Evolutionary conservation across 345 rosid species (phyloP).

Genomic region (Rubroshorea leprosula): DNA sequence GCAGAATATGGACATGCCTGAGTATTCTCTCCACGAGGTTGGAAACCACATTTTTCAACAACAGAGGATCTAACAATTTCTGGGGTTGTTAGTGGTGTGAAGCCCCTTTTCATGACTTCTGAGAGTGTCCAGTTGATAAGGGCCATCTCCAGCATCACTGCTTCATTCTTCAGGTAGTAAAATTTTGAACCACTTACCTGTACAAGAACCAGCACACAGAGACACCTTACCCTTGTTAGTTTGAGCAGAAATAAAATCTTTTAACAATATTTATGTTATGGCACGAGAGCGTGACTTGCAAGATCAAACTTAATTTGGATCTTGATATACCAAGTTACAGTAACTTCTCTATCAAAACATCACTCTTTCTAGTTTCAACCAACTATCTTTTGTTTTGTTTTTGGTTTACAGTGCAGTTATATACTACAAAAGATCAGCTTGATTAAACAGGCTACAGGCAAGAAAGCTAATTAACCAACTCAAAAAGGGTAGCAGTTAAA

Average conservation of each 20-base stretch:
- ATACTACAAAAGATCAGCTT: too few relatives aligned
- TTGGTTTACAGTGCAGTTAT: too few relatives aligned
- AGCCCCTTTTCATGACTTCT: slow-evolving; percentile 85
- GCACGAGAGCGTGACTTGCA: background rate
- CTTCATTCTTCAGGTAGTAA: slow-evolving; percentile 90
- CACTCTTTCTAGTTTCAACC: too few relatives aligned
- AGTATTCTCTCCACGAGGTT: slow-evolving; percentile 99
- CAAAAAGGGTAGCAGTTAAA: too few relatives aligned
- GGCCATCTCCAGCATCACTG: slow-evolving; percentile 88
- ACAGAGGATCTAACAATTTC: slow-evolving; percentile 85
- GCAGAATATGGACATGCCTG: too few relatives aligned
- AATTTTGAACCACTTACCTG: slow-evolving; percentile 98
- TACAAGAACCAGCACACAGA: slow-evolving; percentile 9
- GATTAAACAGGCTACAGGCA: background rate
- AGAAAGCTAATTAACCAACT: background rate
- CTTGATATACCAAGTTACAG: background rate
- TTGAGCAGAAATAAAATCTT: background rate
- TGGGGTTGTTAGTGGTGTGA: slow-evolving; percentile 71
- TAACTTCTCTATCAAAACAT: too few relatives aligned
- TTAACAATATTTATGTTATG: too few relatives aligned
- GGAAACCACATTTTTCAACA: slow-evolving; percentile 97
- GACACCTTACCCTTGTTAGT: background rate
- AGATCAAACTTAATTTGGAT: slow-evolving; percentile 3
- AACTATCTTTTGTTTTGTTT: too few relatives aligned
- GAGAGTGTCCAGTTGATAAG: slow-evolving; percentile 81